Base-by-base conservation (phyloP, 352 stramenopile species). In the Phytophthora pisi region DNA sequence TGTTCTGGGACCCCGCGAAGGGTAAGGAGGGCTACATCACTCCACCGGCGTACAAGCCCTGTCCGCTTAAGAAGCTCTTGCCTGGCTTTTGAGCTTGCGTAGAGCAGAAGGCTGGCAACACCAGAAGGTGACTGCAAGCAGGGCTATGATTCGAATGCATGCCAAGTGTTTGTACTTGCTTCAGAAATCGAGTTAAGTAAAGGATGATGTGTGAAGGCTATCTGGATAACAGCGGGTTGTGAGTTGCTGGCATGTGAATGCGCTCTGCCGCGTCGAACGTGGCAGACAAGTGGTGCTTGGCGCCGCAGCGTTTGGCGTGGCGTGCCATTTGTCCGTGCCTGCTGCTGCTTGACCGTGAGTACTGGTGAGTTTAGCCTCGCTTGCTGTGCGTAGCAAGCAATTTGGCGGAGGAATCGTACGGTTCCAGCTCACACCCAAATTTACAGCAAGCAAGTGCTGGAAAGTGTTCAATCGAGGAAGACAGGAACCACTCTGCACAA, bases 21-120 rank as follows among this genome's bases (percentile, higher is more conserved):
- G 64, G 64, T 49, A 64, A 66, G 43, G 68, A 68, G 23, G 58
- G 54, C 16, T 76, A 70, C 68, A 63, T 66, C 46, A 70, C 68
- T 1, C 56, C 57, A 10, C 53, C 52, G 4, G 13, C 55, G 10
- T 68, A 66, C 68, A 54, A 70, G n/a, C 53, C 61, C 4, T 64
- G 54, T 16, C 46, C 58, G 13, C 20, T 68, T 34, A 68, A 60
- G 23, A 57, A 49, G 30, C 23, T 64, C 46, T 49, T 53, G 26
- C 36, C 46, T 30, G 54, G 31, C 18, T 65, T 69, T 47, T 69
- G 58, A 26, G 53, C 28, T 42, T 45, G 31, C 15, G 1, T 30
- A 42, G 42, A 7, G 13, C 34, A 15, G 8, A 26, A 40, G n/a
- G 24, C 54, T 61, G 40, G 5, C 13, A 51, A 18, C 20, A 8